A percentile compares a stretch with the other conserved stretches of the same genome.
Evolutionary conservation across 768 basidiomycete species (phyloP).

Genomic region (Cystobasidium ongulense): DNA sequence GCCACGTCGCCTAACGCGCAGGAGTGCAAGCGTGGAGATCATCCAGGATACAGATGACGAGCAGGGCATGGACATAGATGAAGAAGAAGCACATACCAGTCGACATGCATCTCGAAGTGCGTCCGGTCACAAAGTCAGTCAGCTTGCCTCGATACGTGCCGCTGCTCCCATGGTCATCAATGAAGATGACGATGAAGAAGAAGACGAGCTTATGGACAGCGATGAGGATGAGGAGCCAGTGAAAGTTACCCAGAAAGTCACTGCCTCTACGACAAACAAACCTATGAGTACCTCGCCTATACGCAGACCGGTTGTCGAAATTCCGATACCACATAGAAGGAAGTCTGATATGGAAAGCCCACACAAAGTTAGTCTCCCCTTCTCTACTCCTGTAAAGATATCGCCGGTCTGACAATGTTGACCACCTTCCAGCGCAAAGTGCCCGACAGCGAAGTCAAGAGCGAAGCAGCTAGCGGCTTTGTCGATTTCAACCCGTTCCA

Average conservation of each 20-base stretch:
- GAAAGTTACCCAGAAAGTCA: background rate
- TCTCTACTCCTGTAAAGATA: background rate
- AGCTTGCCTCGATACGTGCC: background rate
- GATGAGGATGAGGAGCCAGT: background rate
- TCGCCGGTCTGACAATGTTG: background rate
- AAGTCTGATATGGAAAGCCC: background rate
- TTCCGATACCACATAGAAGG: background rate
- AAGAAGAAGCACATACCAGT: background rate
- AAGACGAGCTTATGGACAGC: background rate
- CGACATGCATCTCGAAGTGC: background rate
- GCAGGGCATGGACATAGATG: background rate
- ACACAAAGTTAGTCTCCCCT: background rate
- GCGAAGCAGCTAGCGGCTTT: conserved; percentile 14
- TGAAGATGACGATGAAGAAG: background rate
- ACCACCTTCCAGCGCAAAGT: background rate
- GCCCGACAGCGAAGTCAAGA: background rate
- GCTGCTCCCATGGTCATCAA: background rate
- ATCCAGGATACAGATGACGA: conserved; percentile 15
- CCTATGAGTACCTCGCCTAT: background rate
- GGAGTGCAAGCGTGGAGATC: conserved; percentile 26
- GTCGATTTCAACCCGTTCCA: conserved; percentile 22
- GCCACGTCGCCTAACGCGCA: background rate
- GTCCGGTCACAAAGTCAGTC: background rate
- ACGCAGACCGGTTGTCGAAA: background rate
- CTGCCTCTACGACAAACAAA: background rate